Evolutionary conservation across 1,284 basidiomycete species (phyloP).

Genomic region (Cryptococcus neoformans): DNA sequence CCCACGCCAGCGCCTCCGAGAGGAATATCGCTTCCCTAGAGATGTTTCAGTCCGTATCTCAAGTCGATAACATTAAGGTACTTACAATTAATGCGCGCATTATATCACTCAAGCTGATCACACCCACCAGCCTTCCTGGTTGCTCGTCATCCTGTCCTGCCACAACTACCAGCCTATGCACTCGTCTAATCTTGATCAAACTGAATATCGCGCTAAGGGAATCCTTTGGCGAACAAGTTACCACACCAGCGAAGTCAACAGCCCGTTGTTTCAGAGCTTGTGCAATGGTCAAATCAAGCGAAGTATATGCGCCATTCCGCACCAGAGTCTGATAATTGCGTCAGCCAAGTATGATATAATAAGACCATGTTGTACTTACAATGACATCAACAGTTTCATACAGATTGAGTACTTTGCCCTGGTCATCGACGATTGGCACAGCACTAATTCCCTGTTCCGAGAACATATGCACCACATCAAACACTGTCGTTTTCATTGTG

Average conservation of each 20-base stretch:
- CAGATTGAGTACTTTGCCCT: constrained; percentile 91
- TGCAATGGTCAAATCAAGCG: constrained; percentile 90
- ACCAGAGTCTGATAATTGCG: constrained; percentile 69
- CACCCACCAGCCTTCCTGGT: constrained; percentile 71
- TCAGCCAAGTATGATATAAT: constrained; percentile 1
- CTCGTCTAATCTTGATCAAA: constrained; percentile 86
- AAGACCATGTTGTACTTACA: constrained; percentile 54
- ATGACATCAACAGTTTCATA: constrained; percentile 99
- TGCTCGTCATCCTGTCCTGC: constrained; percentile 52
- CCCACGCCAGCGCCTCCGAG: constrained; percentile 43
- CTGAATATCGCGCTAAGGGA: constrained; percentile 90
- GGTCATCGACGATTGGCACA: constrained; percentile 91
- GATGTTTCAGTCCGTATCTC: not conserved
- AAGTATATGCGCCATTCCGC: constrained; percentile 89
- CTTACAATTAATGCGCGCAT: constrained; percentile 71
- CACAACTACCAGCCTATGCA: constrained; percentile 90
- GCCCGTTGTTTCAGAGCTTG: constrained; percentile 89
- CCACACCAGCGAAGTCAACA: constrained; percentile 92
- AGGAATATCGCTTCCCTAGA: constrained; percentile 31
- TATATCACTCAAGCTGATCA: constrained; percentile 89
- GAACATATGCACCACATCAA: constrained; percentile 99
- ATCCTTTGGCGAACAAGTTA: constrained; percentile 91
- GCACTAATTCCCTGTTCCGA: constrained; percentile 93
- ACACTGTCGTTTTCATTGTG: constrained; percentile 86
- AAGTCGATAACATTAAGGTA: not conserved